These are phyloP conservation scores for Skeletonema tropicum DNA, from an alignment of 108 stramenopile genomes.

Conservation along the genomic window DNA sequence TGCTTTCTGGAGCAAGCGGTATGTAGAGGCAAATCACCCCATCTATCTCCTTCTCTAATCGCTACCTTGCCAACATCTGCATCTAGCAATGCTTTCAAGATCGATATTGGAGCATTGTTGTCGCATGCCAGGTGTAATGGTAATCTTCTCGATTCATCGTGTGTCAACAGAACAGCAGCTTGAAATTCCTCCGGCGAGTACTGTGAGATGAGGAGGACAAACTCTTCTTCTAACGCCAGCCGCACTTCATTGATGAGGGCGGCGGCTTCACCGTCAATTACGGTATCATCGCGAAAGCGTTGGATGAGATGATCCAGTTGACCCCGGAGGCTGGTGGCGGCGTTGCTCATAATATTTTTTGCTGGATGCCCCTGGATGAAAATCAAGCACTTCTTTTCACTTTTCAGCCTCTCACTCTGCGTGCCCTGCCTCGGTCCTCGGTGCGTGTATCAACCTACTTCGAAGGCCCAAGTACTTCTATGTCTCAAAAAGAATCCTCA, in stretches of 20 bases:
- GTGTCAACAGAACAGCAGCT: constrained; percentile 50
- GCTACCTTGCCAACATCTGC: constrained; percentile 53
- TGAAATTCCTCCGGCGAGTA: constrained; percentile 49
- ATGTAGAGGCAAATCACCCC: constrained; percentile 56
- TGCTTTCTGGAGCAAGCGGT: constrained; percentile 41
- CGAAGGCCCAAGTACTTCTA: too few relatives aligned
- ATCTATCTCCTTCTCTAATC: constrained; percentile 56
- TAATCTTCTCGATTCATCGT: constrained; percentile 46
- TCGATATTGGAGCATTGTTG: constrained; percentile 65
- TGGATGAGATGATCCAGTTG: constrained; percentile 40
- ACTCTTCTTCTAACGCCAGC: constrained; percentile 51
- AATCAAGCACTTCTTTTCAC: too few relatives aligned
- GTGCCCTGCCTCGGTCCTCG: too few relatives aligned
- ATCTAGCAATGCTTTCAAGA: constrained; percentile 56
- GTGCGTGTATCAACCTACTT: too few relatives aligned
- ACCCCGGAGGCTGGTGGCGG: constrained; percentile 9
- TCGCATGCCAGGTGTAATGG: constrained; percentile 73
- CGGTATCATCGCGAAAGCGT: constrained; percentile 27
- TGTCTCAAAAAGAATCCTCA: too few relatives aligned
- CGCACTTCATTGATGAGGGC: constrained; percentile 30
- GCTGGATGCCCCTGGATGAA: too few relatives aligned
- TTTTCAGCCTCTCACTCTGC: too few relatives aligned
- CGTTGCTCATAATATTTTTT: neutral
- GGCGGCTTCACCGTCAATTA: constrained; percentile 13
- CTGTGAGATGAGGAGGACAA: constrained; percentile 53